These are phyloP conservation scores for Astrothelium subdiscretum DNA, from an alignment of 495 filamentous ascomycete species.

Conservation along the genomic window DNA sequence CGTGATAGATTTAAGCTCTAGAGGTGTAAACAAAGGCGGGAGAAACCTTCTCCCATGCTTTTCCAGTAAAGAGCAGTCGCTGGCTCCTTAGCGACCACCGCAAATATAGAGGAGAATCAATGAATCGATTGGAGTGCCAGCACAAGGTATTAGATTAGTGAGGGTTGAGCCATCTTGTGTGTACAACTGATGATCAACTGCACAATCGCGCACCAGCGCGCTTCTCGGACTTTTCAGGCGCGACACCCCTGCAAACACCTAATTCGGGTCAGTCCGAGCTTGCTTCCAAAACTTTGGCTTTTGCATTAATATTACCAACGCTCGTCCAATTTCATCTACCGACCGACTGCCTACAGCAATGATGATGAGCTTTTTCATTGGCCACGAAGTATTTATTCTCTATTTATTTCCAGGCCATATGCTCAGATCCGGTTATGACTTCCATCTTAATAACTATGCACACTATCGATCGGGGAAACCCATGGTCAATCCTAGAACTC, in stretches of 20 bases:
- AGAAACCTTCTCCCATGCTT: background rate
- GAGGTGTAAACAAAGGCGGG: slow-evolving; percentile 1
- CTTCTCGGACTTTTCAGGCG: background rate
- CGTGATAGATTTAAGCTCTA: background rate
- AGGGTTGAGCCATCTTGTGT: background rate
- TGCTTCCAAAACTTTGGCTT: too few species aligned
- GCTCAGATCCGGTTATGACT: too few species aligned
- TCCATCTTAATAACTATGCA: too few species aligned
- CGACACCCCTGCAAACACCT: background rate
- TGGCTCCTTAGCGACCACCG: background rate
- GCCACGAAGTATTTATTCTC: too few species aligned
- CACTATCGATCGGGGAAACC: too few species aligned
- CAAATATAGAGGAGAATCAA: background rate
- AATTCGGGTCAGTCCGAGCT: too few species aligned
- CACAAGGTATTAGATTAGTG: background rate
- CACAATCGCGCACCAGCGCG: background rate
- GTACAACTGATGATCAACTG: background rate
- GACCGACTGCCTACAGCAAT: too few species aligned
- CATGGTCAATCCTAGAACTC: too few species aligned
- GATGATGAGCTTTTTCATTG: too few species aligned
- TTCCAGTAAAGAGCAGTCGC: background rate
- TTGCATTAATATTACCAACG: too few species aligned
- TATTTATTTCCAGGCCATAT: too few species aligned
- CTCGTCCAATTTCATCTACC: too few species aligned
- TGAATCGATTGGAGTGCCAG: background rate